Evolutionary conservation across 257 asterid genomes (phyloP).

Genomic region (Schizonepeta tenuifolia): DNA sequence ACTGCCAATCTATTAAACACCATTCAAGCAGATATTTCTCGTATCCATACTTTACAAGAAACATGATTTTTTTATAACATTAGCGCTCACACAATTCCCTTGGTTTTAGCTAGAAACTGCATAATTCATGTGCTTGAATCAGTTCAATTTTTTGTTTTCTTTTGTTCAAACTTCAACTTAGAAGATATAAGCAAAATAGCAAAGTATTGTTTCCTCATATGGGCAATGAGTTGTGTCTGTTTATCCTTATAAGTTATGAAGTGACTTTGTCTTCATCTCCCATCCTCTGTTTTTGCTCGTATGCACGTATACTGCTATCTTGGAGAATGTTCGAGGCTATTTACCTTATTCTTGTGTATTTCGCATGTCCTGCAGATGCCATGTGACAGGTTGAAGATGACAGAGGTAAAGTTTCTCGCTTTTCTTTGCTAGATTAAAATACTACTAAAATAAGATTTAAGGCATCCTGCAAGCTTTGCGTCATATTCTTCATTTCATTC

Average conservation of each 20-base stretch:
- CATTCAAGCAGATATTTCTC: constrained; percentile 6
- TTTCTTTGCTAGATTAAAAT: background rate
- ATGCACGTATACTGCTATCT: background rate
- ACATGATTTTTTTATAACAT: background rate
- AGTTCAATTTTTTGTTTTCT: too few relatives aligned
- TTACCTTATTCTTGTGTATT: background rate
- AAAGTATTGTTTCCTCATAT: background rate
- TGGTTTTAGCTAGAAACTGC: background rate
- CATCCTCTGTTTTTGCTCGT: background rate
- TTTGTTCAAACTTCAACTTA: background rate
- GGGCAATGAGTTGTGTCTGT: background rate
- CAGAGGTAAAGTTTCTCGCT: constrained; percentile 61
- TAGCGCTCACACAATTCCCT: background rate
- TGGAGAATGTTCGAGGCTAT: background rate
- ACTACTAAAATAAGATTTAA: background rate
- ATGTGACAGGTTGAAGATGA: constrained; percentile 57
- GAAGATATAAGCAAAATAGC: background rate
- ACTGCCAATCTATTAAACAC: background rate
- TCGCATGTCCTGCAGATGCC: constrained; percentile 57
- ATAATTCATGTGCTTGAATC: background rate
- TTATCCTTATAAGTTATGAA: background rate
- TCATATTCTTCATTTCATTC: background rate
- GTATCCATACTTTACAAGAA: background rate
- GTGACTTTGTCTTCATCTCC: background rate
- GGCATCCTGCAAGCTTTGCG: background rate